phyloP scores from a whole-genome alignment of 129 eudicot species.

The Flaveria sonorensis region DNA sequence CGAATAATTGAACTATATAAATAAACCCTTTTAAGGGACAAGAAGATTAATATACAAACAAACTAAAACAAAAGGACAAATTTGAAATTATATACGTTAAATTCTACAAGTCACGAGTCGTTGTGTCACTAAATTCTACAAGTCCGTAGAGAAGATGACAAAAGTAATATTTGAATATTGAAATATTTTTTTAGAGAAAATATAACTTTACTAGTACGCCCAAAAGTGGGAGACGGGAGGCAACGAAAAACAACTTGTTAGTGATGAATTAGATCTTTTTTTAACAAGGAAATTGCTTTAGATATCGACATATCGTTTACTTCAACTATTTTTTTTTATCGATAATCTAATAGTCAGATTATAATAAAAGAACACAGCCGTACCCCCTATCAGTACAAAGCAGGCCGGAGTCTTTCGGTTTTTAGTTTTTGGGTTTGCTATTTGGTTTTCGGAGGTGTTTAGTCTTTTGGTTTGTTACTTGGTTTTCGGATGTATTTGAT shows the following conservation, averaged over 20 bases:
- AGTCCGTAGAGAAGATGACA: neutral
- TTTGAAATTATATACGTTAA: conserved; percentile 13
- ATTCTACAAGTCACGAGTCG: conserved; percentile 7
- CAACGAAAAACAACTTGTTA: no score
- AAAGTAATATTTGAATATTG: neutral
- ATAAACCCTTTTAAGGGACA: neutral
- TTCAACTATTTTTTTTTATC: neutral
- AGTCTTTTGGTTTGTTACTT: neutral
- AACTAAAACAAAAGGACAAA: conserved; percentile 2
- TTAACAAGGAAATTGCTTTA: neutral
- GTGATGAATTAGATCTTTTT: neutral
- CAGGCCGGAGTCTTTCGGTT: no score
- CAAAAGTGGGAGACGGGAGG: neutral
- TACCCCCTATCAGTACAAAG: no score
- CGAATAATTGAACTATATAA: neutral
- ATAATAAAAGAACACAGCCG: no score
- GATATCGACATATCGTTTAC: neutral
- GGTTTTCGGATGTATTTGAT: neutral
- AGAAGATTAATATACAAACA: neutral
- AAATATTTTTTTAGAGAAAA: neutral
- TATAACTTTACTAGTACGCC: neutral
- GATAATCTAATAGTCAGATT: neutral
- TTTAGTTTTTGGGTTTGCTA: neutral
- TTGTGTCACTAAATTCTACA: conserved; percentile 23
- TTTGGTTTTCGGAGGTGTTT: neutral